phyloP scores from a whole-genome alignment of 179 eudicot genomes.

The Spergularia azorica region DNA sequence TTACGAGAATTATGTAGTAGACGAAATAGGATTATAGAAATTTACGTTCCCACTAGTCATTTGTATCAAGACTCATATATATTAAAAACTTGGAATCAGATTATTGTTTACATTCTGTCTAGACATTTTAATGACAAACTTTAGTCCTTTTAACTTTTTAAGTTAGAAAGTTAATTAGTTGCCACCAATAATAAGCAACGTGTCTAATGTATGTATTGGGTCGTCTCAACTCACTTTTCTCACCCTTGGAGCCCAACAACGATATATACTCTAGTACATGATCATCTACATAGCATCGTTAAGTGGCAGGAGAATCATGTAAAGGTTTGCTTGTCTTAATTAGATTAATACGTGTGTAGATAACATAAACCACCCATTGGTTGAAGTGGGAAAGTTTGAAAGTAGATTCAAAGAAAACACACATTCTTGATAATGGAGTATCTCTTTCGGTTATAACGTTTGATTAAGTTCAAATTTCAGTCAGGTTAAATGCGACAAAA shows the following conservation, averaged over 20 bases:
- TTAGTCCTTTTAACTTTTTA: neutral
- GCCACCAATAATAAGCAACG: neutral
- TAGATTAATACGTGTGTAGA: neutral
- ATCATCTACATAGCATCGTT: slow-evolving; percentile 10
- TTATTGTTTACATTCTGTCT: neutral
- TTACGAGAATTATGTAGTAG: no score
- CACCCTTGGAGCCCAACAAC: neutral
- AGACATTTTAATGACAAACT: slow-evolving; percentile 9
- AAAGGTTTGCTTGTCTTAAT: neutral
- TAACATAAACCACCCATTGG: slow-evolving; percentile 17
- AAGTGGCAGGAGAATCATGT: neutral
- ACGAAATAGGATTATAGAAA: no score
- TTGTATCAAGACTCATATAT: no score
- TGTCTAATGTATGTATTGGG: neutral
- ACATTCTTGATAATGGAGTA: neutral
- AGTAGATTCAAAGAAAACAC: slow-evolving; percentile 4
- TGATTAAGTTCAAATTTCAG: no score
- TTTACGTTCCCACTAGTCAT: no score
- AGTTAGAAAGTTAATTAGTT: neutral
- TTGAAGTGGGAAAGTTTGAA: slow-evolving; percentile 17
- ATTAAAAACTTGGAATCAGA: neutral
- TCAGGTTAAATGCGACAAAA: no score
- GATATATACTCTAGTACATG: no score
- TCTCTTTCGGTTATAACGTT: no score
- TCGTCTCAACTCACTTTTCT: slow-evolving; percentile 13